Evolutionary conservation across 441 rosid species (phyloP).

Genomic region (Populus hybrid): DNA sequence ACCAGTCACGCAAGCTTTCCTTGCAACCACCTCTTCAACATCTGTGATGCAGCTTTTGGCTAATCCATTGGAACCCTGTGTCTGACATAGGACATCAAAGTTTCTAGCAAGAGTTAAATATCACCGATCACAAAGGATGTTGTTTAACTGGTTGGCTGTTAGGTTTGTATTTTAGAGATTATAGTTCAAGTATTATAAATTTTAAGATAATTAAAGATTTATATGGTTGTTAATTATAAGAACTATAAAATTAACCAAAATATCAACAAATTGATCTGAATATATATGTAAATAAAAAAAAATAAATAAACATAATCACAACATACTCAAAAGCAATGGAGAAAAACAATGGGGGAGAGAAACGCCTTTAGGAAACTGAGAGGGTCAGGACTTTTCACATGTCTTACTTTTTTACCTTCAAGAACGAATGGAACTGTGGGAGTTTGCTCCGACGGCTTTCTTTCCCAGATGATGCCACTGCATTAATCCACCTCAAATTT

Average conservation of each 20-base stretch:
- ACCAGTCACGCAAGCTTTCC: slow-evolving; percentile 38
- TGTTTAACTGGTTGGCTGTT: too few relatives aligned
- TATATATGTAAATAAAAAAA: too few relatives aligned
- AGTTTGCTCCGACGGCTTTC: slow-evolving; percentile 39
- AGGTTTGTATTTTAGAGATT: too few relatives aligned
- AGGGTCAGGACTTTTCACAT: slow-evolving; percentile 1
- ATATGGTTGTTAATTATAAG: too few relatives aligned
- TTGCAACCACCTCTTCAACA: slow-evolving; percentile 62
- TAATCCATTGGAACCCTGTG: slow-evolving; percentile 87
- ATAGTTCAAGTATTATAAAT: too few relatives aligned
- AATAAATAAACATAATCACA: too few relatives aligned
- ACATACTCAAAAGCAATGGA: too few relatives aligned
- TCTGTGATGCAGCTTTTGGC: slow-evolving; percentile 62
- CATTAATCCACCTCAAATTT: slow-evolving; percentile 41
- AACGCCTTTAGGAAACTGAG: slow-evolving; percentile 1
- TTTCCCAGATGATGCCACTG: slow-evolving; percentile 50
- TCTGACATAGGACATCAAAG: slow-evolving; percentile 30
- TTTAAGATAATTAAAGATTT: rapidly evolving
- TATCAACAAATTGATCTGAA: too few relatives aligned
- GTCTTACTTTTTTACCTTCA: slow-evolving; percentile 53
- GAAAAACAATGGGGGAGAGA: neutral
- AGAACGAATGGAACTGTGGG: slow-evolving; percentile 43
- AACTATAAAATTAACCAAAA: too few relatives aligned
- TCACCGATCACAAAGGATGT: too few relatives aligned
- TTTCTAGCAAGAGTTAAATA: too few relatives aligned